A percentile compares a stretch with the other conserved stretches of the same genome.
These are phyloP conservation scores for Dillenia suffruticosa DNA, from an alignment of 164 flowering plant species.

Conservation along the genomic window DNA sequence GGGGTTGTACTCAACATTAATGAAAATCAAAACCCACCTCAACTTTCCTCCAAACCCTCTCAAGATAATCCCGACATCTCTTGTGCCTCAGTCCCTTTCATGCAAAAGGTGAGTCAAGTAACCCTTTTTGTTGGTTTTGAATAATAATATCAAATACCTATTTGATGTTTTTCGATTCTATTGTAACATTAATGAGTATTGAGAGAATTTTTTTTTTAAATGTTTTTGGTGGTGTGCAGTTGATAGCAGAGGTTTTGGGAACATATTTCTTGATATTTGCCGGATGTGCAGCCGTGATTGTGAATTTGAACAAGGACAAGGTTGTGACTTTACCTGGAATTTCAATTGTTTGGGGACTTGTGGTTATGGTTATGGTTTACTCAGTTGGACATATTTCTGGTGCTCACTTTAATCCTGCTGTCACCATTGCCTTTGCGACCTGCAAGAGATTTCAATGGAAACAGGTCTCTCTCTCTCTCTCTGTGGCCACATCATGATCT, in stretches of 20 bases:
- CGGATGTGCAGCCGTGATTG: conserved; percentile 51
- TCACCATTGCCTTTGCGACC: conserved; percentile 56
- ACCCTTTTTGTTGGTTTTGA: background rate
- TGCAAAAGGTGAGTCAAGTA: conserved; percentile 32
- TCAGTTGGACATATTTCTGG: conserved; percentile 64
- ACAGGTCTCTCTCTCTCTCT: conserved; percentile 25
- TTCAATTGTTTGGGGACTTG: conserved; percentile 51
- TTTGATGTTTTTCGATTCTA: background rate
- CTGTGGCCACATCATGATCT: no score
- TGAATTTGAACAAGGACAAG: conserved; percentile 29
- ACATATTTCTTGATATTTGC: conserved; percentile 61
- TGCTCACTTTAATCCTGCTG: conserved; percentile 63
- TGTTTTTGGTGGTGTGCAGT: conserved; percentile 19
- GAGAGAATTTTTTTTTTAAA: background rate
- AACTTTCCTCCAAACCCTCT: background rate
- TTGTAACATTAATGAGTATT: background rate
- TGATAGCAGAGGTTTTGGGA: conserved; percentile 57
- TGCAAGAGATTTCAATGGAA: conserved; percentile 55
- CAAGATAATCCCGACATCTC: background rate
- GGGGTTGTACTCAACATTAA: background rate
- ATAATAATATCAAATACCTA: background rate
- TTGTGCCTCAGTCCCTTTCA: conserved; percentile 30
- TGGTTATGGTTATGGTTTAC: conserved; percentile 59
- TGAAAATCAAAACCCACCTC: background rate
- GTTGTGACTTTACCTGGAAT: conserved; percentile 45